These are phyloP conservation scores for Allomyces macrogynus DNA, from an alignment of 192 early-diverging fungal genomes.

Conservation along the genomic window DNA sequence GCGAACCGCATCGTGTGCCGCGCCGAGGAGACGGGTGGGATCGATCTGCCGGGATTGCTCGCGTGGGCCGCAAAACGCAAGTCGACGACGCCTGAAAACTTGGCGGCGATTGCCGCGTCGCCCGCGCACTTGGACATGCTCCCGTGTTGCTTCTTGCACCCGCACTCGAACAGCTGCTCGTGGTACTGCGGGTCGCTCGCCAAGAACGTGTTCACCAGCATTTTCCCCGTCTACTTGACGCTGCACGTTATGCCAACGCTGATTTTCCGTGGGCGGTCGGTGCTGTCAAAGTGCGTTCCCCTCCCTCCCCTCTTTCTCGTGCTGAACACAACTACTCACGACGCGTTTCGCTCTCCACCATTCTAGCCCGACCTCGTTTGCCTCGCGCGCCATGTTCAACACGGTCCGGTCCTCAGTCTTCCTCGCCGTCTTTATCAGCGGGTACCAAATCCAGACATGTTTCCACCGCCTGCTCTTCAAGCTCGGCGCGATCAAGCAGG, in stretches of 20 bases:
- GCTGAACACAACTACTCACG: not conserved
- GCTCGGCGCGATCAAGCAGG: not conserved
- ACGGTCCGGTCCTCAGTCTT: not conserved
- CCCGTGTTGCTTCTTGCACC: not conserved
- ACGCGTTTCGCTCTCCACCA: not conserved
- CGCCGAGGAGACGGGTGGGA: not conserved
- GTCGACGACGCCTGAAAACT: not conserved
- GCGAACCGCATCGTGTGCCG: not conserved
- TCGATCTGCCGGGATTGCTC: not conserved
- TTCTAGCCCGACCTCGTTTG: not conserved
- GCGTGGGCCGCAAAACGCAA: not conserved
- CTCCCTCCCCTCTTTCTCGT: not conserved
- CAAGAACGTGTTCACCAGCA: slow-evolving; percentile 1
- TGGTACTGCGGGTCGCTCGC: not conserved
- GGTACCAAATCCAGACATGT: not conserved
- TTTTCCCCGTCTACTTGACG: slow-evolving; percentile 1
- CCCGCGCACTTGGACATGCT: not conserved
- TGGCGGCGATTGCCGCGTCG: not conserved
- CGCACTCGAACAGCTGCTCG: not conserved
- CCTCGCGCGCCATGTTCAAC: not conserved
- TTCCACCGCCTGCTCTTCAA: not conserved
- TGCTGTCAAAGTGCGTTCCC: not conserved
- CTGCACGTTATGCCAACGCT: not conserved
- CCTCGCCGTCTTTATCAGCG: not conserved
- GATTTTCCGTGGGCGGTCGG: not conserved